Evolutionary conservation across 2,329 filamentous ascomycete genomes (phyloP).

Genomic region (Meredithiella fracta): DNA sequence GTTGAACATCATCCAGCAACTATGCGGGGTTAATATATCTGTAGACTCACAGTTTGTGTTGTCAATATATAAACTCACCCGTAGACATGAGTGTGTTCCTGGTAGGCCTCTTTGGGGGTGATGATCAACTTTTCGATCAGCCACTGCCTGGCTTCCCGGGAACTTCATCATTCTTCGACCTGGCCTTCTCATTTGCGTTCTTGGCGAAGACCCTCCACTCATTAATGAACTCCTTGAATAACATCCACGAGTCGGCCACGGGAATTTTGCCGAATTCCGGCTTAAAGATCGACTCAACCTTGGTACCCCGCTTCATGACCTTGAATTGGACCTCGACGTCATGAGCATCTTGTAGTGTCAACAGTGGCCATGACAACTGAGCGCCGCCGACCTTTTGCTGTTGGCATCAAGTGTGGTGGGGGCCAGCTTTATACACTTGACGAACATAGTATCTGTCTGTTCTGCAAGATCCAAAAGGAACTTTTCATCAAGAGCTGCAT

Average conservation of each 20-base stretch:
- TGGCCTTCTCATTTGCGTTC: background rate
- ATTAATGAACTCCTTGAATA: background rate
- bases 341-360: no score
- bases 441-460: constrained; percentile 49
- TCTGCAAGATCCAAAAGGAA: constrained; percentile 40
- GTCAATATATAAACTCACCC: constrained; percentile 27
- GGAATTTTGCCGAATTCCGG: constrained; percentile 34
- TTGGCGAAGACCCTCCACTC: background rate
- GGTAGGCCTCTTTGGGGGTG: constrained; percentile 41
- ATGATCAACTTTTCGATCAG: constrained; percentile 46
- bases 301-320: constrained; percentile 27
- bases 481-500: constrained; percentile 48
- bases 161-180: background rate
- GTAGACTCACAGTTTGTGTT: background rate
- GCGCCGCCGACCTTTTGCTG: background rate
- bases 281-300: constrained; percentile 24
- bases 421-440: constrained; percentile 26
- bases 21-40: constrained; percentile 18
- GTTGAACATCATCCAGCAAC: constrained; percentile 48
- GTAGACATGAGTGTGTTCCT: constrained; percentile 30
- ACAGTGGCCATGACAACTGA: background rate
- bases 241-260: constrained; percentile 1
- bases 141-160: constrained; percentile 26
- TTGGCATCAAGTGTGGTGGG: no score
- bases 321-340: background rate